phyloP scores from a whole-genome alignment of 495 filamentous ascomycete species.

The Mycothermus thermophilus region DNA sequence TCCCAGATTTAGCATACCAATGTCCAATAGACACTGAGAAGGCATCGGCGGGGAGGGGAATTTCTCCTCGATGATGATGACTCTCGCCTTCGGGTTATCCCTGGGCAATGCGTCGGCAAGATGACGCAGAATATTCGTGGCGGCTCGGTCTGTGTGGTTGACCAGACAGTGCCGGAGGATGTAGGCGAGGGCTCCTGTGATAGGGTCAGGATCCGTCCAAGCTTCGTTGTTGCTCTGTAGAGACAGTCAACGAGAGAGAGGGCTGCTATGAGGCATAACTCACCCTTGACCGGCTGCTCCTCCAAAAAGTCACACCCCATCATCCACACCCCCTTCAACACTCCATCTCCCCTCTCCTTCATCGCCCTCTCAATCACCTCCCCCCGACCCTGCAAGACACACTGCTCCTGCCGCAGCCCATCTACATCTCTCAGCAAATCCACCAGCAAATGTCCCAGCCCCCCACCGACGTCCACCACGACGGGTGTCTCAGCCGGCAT shows the following conservation, averaged over 20 bases:
- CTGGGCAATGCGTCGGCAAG: conserved; percentile 26
- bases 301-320: conserved; percentile 30
- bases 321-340: conserved; percentile 18
- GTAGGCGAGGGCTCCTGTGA: conserved; percentile 37
- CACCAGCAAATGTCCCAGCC: conserved; percentile 33
- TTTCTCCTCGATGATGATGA: conserved; percentile 19
- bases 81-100: conserved; percentile 10
- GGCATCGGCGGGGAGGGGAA: conserved; percentile 11
- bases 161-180: conserved; percentile 38
- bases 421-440: conserved; percentile 22
- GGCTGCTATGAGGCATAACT: neutral
- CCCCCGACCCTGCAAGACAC: conserved; percentile 34
- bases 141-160: conserved; percentile 32
- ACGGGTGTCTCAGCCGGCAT: conserved; percentile 3
- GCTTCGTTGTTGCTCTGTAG: too few species aligned
- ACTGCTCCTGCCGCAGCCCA: conserved; percentile 13
- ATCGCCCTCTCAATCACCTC: conserved; percentile 24
- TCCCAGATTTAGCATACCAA: conserved; percentile 20
- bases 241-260: neutral
- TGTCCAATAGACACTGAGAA: conserved; percentile 16
- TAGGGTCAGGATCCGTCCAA: too few species aligned
- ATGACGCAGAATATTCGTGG: conserved; percentile 23
- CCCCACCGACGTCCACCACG: conserved; percentile 38
- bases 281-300: conserved; percentile 27
- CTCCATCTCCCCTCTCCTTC: conserved; percentile 3